Conservation (phyloP, 208 protist species). For the Crithidia thermophila region DNA sequence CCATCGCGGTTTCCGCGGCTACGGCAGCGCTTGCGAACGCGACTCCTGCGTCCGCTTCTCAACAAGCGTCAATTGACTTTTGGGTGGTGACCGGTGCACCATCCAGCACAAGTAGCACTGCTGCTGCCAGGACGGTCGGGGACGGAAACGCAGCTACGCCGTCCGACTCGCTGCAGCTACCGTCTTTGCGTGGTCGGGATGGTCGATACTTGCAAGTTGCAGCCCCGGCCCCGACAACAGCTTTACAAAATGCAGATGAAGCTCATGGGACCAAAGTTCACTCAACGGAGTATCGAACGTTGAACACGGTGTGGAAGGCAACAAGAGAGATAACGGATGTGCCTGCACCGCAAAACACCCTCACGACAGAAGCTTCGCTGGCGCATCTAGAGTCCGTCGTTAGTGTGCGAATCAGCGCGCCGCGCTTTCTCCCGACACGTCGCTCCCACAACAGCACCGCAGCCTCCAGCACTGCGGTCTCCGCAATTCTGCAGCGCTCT, state of each 20-base stretch:
- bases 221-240: background rate
- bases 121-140: too few species aligned
- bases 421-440: slow-evolving; percentile 3
- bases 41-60: too few species aligned
- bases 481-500: background rate
- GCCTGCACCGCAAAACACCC: background rate
- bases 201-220: slow-evolving; percentile 17
- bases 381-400: background rate
- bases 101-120: too few species aligned
- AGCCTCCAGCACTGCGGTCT: too few species aligned
- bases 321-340: too few species aligned
- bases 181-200: slow-evolving; percentile 16
- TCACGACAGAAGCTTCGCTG: background rate
- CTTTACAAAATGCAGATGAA: background rate
- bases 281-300: background rate
- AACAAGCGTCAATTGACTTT: too few species aligned
- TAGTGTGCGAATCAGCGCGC: slow-evolving; percentile 13
- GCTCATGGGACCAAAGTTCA: background rate
- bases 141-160: background rate
- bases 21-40: too few species aligned
- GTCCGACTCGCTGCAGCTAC: background rate
- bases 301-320: slow-evolving; percentile 27
- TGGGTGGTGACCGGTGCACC: slow-evolving; percentile 21
- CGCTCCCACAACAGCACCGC: background rate
- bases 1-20: background rate